Evolutionary conservation across 805 yeast species (phyloP).

Genomic region (Schwanniomyces sp.): DNA sequence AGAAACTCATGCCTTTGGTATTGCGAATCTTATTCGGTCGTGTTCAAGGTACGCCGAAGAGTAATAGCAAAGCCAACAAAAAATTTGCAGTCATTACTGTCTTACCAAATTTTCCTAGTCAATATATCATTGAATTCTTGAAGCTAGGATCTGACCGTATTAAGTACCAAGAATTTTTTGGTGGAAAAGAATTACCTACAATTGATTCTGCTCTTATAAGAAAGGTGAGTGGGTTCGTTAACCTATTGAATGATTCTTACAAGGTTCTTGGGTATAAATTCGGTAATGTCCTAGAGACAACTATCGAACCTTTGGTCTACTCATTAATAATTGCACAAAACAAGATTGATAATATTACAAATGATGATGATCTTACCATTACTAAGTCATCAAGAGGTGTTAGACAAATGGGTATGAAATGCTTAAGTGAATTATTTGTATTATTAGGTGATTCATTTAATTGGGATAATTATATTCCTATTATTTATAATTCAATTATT

Average conservation of each 20-base stretch:
- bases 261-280: constrained; percentile 59
- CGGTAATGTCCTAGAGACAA: constrained; percentile 45
- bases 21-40: constrained; percentile 83
- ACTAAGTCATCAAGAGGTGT: constrained; percentile 55
- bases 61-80: constrained; percentile 71
- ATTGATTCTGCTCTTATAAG: constrained; percentile 39
- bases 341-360: constrained; percentile 10
- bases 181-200: constrained; percentile 10
- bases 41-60: constrained; percentile 65
- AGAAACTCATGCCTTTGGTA: constrained; percentile 64
- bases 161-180: constrained; percentile 35
- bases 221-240: constrained; percentile 63
- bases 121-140: constrained; percentile 59
- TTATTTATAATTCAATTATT: constrained; percentile 55
- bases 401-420: constrained; percentile 67
- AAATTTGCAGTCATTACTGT: constrained; percentile 68
- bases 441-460: constrained; percentile 48
- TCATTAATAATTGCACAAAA: constrained; percentile 54
- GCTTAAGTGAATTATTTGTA: constrained; percentile 56
- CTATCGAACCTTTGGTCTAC: constrained; percentile 58
- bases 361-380: constrained; percentile 10
- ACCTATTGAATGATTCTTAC: constrained; percentile 56
- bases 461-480: constrained; percentile 55
- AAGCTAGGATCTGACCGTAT: constrained; percentile 59
- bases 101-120: constrained; percentile 55